A percentile compares a stretch with the other conserved stretches of the same genome.
Evolutionary conservation across 805 yeast species (phyloP).

Genomic region (Priceomyces medius): DNA sequence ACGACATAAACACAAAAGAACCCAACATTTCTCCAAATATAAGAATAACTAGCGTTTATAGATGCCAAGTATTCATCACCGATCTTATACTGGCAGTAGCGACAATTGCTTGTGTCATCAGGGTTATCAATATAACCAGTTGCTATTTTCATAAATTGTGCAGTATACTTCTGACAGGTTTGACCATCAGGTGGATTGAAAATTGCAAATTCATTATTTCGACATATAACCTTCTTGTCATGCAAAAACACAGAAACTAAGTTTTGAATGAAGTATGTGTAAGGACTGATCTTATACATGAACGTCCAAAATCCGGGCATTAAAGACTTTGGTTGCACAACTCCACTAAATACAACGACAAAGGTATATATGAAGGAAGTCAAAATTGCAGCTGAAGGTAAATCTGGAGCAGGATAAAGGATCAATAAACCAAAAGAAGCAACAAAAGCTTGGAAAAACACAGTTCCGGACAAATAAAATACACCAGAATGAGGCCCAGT

Average conservation of each 20-base stretch:
- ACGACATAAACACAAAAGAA: slow-evolving; percentile 55
- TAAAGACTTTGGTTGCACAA: slow-evolving; percentile 51
- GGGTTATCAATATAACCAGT: slow-evolving; percentile 63
- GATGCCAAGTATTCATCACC: slow-evolving; percentile 50
- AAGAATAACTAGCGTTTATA: slow-evolving; percentile 42
- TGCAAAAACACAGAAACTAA: slow-evolving; percentile 48
- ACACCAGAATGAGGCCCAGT: slow-evolving; percentile 42
- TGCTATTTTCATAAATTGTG: slow-evolving; percentile 34
- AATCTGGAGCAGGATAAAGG: slow-evolving; percentile 60
- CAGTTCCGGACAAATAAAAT: slow-evolving; percentile 28
- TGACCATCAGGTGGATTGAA: slow-evolving; percentile 49
- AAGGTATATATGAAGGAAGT: slow-evolving; percentile 56
- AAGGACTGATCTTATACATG: slow-evolving; percentile 74
- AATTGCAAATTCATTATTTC: slow-evolving; percentile 24
- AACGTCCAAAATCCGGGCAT: slow-evolving; percentile 86
- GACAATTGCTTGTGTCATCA: slow-evolving; percentile 46
- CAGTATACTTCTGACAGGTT: slow-evolving; percentile 62
- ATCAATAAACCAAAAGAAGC: slow-evolving; percentile 37
- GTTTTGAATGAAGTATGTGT: slow-evolving; percentile 66
- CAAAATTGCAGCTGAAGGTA: slow-evolving; percentile 64
- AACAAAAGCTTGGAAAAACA: slow-evolving; percentile 31
- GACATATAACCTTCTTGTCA: slow-evolving; percentile 45
- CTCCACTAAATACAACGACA: slow-evolving; percentile 67
- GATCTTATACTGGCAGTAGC: slow-evolving; percentile 44
- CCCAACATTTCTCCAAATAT: slow-evolving; percentile 69